These are phyloP conservation scores for Spathaspora jeffriesii DNA, from an alignment of 1,139 yeast genomes.

Conservation along the genomic window DNA sequence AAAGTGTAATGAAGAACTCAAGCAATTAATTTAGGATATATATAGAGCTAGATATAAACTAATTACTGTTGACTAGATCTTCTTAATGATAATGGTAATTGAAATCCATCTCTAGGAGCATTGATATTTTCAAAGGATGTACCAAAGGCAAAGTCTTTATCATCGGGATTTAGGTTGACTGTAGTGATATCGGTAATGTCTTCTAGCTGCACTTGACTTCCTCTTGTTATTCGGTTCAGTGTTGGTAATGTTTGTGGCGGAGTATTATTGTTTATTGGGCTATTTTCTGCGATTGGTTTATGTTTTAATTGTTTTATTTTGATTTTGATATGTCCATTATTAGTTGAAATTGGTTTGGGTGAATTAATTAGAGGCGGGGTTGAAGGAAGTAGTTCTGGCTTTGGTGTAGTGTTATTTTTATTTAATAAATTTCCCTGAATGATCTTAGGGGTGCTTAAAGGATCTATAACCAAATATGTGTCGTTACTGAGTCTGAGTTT, in stretches of 20 bases:
- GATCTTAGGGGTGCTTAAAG: conserved; percentile 28
- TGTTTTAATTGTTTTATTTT: not conserved
- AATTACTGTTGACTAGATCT: not conserved
- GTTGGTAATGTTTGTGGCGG: not conserved
- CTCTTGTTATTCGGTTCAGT: not conserved
- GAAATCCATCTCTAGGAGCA: conserved; percentile 10
- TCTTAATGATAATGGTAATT: conserved; percentile 11
- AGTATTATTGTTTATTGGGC: no score
- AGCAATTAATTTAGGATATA: conserved; percentile 1
- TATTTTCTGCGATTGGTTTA: not conserved
- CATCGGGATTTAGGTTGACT: conserved; percentile 5
- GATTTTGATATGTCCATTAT: not conserved
- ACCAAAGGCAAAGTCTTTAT: conserved; percentile 9
- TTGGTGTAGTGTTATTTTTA: not conserved
- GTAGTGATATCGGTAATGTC: conserved; percentile 5
- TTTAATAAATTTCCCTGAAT: not conserved
- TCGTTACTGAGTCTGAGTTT: conserved; percentile 30
- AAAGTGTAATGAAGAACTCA: conserved; percentile 3
- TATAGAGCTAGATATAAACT: not conserved
- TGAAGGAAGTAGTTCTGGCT: not conserved
- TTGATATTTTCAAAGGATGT: conserved; percentile 8
- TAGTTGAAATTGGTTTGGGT: not conserved
- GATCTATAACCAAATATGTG: conserved; percentile 28
- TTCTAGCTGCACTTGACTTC: conserved; percentile 7
- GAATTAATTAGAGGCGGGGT: not conserved